Percentiles rank a stretch among this genome's conserved stretches.
Conservation (phyloP, 257 asterid species). For the Datura wrightii region DNA sequence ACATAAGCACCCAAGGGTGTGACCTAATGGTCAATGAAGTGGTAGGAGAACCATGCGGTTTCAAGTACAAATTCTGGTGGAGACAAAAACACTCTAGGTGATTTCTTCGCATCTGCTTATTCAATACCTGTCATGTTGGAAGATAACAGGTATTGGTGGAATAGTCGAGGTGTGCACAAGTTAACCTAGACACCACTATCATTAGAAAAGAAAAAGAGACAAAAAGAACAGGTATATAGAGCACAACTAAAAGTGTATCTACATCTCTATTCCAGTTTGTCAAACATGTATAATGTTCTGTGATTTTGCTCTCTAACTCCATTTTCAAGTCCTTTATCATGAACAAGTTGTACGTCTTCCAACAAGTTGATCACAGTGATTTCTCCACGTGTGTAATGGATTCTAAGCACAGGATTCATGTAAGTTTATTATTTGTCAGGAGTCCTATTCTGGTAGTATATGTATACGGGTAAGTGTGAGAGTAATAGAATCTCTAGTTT, state of each 20-base stretch:
- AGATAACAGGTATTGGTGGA: background rate
- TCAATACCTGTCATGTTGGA: background rate
- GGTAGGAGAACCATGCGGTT: background rate
- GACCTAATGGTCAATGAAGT: background rate
- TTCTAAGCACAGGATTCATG: slow-evolving; percentile 7
- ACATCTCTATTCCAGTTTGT: background rate
- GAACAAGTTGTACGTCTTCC: background rate
- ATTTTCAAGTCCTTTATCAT: background rate
- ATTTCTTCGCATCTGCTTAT: background rate
- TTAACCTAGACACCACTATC: background rate
- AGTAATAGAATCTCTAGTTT: background rate
- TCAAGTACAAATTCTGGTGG: background rate
- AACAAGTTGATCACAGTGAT: background rate
- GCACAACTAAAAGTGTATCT: background rate
- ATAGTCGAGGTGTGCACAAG: background rate
- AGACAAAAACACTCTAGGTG: background rate
- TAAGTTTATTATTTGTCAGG: background rate
- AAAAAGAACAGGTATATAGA: background rate
- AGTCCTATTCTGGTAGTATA: background rate
- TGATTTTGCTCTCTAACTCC: background rate
- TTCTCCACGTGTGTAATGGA: background rate
- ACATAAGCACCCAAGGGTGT: background rate
- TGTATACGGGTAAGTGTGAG: background rate
- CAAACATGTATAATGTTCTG: background rate
- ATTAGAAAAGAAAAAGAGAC: background rate